A percentile compares a stretch with the other conserved stretches of the same genome.
These are phyloP conservation scores for Sindora glabra DNA, from an alignment of 306 rosid species.

Conservation along the genomic window DNA sequence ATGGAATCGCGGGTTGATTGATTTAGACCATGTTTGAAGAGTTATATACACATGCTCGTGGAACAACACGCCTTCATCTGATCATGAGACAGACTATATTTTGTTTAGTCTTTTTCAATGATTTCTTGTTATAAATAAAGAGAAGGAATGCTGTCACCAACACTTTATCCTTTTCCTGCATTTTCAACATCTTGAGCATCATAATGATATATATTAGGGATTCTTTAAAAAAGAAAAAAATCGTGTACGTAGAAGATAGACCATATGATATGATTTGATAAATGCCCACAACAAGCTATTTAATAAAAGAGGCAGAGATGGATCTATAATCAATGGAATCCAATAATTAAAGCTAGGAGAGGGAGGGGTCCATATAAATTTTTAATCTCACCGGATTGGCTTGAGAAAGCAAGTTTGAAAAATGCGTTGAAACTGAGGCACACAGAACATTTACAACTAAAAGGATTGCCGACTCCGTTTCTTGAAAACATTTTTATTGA, in stretches of 20 bases:
- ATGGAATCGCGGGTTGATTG: conserved; percentile 13
- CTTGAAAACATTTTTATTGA: no score
- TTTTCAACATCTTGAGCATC: not conserved
- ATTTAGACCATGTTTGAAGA: conserved; percentile 28
- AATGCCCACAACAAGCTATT: not conserved
- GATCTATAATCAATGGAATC: not conserved
- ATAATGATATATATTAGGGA: not conserved
- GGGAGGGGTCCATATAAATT: no score
- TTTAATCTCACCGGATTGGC: no score
- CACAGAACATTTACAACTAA: not conserved
- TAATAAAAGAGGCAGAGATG: not conserved
- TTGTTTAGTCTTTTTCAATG: conserved; percentile 2
- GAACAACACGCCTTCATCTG: not conserved
- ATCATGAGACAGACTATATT: not conserved
- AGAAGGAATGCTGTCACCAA: not conserved
- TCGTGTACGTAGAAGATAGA: not conserved
- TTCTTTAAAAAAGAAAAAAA: no score
- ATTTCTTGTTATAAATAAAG: not conserved
- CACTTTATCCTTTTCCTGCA: not conserved
- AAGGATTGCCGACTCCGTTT: no score
- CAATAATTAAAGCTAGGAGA: conserved; percentile 2
- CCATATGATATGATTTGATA: not conserved
- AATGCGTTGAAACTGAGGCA: conserved; percentile 1
- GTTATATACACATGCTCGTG: no score
- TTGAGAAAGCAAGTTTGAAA: conserved; percentile 12